Percentiles rank a stretch among this genome's conserved stretches.
These are phyloP conservation scores for Penicillium riverlandense DNA, from an alignment of 495 filamentous ascomycete species.

Conservation along the genomic window DNA sequence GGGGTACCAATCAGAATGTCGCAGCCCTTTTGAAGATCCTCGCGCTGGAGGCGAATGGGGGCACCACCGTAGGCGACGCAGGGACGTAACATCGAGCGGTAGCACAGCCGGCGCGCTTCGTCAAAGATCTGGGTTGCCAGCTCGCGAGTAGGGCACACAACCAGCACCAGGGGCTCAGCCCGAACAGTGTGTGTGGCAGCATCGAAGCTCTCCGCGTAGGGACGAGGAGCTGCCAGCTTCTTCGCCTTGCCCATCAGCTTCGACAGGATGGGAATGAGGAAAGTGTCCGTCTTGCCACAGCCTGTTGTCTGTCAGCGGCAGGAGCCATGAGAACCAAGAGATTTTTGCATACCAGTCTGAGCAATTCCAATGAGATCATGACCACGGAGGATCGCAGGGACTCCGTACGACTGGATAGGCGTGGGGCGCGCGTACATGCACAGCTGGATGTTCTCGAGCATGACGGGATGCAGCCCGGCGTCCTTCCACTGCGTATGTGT, in stretches of 20 bases:
- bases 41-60: slow-evolving; percentile 54
- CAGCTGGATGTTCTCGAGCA: slow-evolving; percentile 69
- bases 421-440: slow-evolving; percentile 64
- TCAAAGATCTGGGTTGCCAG: slow-evolving; percentile 91
- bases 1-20: slow-evolving; percentile 85
- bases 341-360: slow-evolving; percentile 70
- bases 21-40: slow-evolving; percentile 73
- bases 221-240: slow-evolving; percentile 70
- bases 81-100: slow-evolving; percentile 88
- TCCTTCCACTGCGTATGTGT: slow-evolving; percentile 50
- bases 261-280: slow-evolving; percentile 81
- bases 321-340: background rate
- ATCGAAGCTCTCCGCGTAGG: slow-evolving; percentile 45
- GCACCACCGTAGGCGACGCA: slow-evolving; percentile 87
- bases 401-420: slow-evolving; percentile 74
- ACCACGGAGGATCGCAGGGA: slow-evolving; percentile 66
- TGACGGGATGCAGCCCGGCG: slow-evolving; percentile 77
- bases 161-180: slow-evolving; percentile 78
- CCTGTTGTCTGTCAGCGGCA: slow-evolving; percentile 42
- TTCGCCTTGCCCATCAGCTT: slow-evolving; percentile 91
- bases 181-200: slow-evolving; percentile 35
- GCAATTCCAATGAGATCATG: slow-evolving; percentile 81
- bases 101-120: slow-evolving; percentile 83
- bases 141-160: slow-evolving; percentile 85
- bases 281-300: slow-evolving; percentile 93